Evolutionary conservation across 257 asterid species (phyloP), one percentile per base, ranked within the genome.

Genomic region (Lavandula angustifolia): DNA sequence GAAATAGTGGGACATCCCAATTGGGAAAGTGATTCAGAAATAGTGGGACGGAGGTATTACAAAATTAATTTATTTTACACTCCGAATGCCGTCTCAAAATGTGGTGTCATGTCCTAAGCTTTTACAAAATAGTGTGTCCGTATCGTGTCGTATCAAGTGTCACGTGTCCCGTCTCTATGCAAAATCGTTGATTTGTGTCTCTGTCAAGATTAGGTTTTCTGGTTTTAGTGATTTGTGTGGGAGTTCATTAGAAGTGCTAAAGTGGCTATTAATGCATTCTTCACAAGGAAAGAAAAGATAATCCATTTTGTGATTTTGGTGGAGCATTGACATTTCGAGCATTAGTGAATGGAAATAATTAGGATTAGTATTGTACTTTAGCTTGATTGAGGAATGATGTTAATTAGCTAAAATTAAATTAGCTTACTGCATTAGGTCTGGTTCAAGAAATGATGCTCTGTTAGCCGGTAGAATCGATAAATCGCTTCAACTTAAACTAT

Each of bases 221-320:
- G 52, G 12, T 8, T 53, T 38, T 14, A 5, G 68, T 32, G 34
- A 41, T 51, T 55, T 42, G 11, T 22, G 60, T 52, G 70, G 69
- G 50, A 34, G 38, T 60, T 51, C 62, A 41, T 54, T 33, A 49
- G 68, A 49, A 3, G 18, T 59, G 54, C 49, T 35, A 51, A 60
- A 54, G 9, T 34, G 56, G 27, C 27, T 22, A 22, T 22, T 22
- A 38, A 16, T 43, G 49, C 13, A 42, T 29, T 27, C 27, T 12
- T 37, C 16, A 11, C 4, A 14, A 35, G 48, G 37, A 16, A 29
- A 10, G 1, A 38, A 9, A 10, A 1, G 18, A 5, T n/a, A 22
- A 38, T 7, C 2, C 42, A 22, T 14, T 66, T 7, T 41, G 43
- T 54, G 77, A 56, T 50, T 18, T 43, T 35, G 22, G 42, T 49